Evolutionary conservation across 805 yeast species (phyloP), one percentile per base, ranked within the genome.

Genomic region (Kazachstania martiniae): DNA sequence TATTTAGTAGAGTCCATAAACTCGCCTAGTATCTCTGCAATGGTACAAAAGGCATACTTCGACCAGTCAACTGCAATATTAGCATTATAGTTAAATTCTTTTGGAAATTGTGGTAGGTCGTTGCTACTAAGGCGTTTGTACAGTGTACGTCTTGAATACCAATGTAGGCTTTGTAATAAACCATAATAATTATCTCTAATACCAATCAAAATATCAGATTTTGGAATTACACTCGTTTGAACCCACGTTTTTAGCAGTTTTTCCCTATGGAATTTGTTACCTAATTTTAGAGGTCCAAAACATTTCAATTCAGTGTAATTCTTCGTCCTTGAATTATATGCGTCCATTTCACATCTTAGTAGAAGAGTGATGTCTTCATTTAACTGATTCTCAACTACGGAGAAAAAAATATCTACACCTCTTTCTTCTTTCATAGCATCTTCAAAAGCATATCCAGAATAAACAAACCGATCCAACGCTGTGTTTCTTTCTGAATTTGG

Each of bases 291-390:
- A 7, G 40, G 38, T 2, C 44, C 35, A 26, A 41, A 53, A 32
- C 61, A 53, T 37, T 56, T 56, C 17, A 56, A 27, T 35, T 56
- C 61, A 8, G 52, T 49, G 28, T 45, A 54, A 2, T 34, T 34
- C 4, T 44, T 36, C 2, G 40, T 34, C 3, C 25, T 17, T 2
- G 37, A 21, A 25, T 56, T 47, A 34, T 42, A 44, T 7, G 53
- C 43, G 34, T 56, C 61, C 49, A 56, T 46, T 35, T 56, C 61
- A 28, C 56, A 52, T 12, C 58, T 46, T 12, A 56, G 28, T n/a
- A 56, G 30, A 9, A 53, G n/a, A 12, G 33, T 36, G 8, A 47
- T 37, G 7, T 42, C 31, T 4, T 42, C 37, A 18, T 36, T 32
- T 8, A 52, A 18, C 16, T 36, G 32, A 12, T 46, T 49, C 23